These are phyloP conservation scores for Russula sp. DNA, from an alignment of 768 basidiomycete species.

Conservation along the genomic window DNA sequence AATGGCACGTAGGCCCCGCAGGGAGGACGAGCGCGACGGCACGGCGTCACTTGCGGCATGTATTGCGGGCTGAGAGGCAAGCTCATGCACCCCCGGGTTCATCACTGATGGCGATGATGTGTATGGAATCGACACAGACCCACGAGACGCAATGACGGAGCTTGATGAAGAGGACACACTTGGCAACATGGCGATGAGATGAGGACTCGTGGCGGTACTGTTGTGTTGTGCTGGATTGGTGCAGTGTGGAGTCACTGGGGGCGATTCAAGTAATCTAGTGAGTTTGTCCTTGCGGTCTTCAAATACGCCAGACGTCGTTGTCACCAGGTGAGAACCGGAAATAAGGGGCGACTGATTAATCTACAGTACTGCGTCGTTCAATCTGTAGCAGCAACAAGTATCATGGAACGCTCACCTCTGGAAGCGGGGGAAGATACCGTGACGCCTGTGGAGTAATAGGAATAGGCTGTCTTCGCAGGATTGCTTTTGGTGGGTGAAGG, in stretches of 20 bases:
- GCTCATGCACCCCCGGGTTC: neutral
- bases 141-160: neutral
- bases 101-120: neutral
- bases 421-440: constrained; percentile 1
- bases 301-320: neutral
- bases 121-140: neutral
- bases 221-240: neutral
- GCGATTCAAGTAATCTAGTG: neutral
- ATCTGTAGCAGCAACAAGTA: neutral
- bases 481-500: neutral
- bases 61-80: neutral
- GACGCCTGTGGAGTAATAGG: neutral
- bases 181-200: neutral
- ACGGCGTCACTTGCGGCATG: neutral
- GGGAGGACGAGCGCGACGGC: constrained; percentile 7
- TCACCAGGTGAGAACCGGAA: neutral
- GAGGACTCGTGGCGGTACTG: neutral
- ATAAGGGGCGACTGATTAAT: constrained; percentile 12
- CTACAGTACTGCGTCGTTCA: neutral
- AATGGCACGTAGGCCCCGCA: constrained; percentile 13
- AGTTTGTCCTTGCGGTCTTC: neutral
- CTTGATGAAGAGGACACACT: neutral
- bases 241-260: neutral
- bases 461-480: neutral
- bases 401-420: neutral